Evolutionary conservation across 2,329 filamentous ascomycete genomes (phyloP).

Genomic region (Epicoccum nigrum): DNA sequence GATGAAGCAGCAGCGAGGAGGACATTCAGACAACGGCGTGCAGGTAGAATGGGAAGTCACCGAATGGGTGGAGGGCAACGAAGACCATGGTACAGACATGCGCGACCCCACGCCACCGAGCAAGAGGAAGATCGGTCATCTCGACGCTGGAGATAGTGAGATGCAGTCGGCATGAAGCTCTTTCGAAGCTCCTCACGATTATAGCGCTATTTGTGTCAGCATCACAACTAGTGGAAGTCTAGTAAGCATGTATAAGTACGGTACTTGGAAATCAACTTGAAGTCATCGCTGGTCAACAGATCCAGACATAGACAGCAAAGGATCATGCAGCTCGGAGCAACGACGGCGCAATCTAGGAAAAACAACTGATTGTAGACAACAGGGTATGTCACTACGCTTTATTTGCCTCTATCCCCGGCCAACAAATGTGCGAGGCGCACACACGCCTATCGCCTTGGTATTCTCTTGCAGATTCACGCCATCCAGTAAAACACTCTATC

Average conservation of each 20-base stretch:
- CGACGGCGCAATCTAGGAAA: slow-evolving; percentile 20
- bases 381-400: slow-evolving; percentile 19
- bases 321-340: slow-evolving; percentile 22
- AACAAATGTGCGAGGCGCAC: slow-evolving; percentile 2
- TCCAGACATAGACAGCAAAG: slow-evolving; percentile 1
- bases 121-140: slow-evolving; percentile 46
- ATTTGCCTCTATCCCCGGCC: slow-evolving; percentile 1
- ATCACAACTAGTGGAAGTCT: slow-evolving; percentile 14
- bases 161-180: slow-evolving; percentile 23
- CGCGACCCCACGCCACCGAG: slow-evolving; percentile 26
- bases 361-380: slow-evolving; percentile 15
- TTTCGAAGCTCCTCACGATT: slow-evolving; percentile 24
- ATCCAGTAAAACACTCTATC: not conserved
- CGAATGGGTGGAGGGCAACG: slow-evolving; percentile 62
- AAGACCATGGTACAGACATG: slow-evolving; percentile 47
- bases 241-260: no score
- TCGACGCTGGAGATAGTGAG: slow-evolving; percentile 36
- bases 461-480: slow-evolving; percentile 1
- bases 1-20: slow-evolving; percentile 66
- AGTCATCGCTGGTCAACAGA: no score
- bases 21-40: slow-evolving; percentile 67
- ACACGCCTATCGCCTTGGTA: slow-evolving; percentile 1
- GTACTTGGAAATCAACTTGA: no score
- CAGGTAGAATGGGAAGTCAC: slow-evolving; percentile 83
- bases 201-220: slow-evolving; percentile 13